Evolutionary conservation across 805 yeast species (phyloP), one percentile per base, ranked within the genome.

Genomic region (Wickerhamiella occidentalis): DNA sequence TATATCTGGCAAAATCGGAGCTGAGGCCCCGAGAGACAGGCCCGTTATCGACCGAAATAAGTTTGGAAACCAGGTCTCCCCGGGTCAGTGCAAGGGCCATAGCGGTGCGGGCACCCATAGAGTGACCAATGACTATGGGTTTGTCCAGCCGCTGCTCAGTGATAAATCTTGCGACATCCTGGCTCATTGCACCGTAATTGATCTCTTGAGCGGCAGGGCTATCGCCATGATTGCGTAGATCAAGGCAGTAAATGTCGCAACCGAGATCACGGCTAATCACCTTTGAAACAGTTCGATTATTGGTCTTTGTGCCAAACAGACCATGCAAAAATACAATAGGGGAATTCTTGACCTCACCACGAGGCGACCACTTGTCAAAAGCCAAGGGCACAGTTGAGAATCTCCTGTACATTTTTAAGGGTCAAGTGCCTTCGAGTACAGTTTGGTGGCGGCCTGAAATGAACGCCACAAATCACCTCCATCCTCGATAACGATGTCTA

Each of bases 181-280:
- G 80, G 0, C 95, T 82, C 68, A 90, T 69, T 1, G 88, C 69
- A 1, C 83, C 81, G 63, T 88, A 88, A 60, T 83, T 88, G 58
- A 84, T 85, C 26, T 82, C 67, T 0, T 64, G 60, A n/a, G 58
- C 61, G 57, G 83, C 94, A 1, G 96, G 96, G 1, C 95, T 84
- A n/a, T 74, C 78, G 1, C 98, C 98, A 62, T 88, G 96, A 64
- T 92, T 88, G 53, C 98, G 70, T 51, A 88, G 69, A 62, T 90
- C 97, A 15, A 62, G 51, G 47, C 68, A 64, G 51, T 63, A 68
- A 3, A 68, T 65, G 3, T 61, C 52, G 13, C 64, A 56, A 21
- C 54, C 49, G 30, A 68, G 56, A 18, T 64, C 68, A 13, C 65
- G 54, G 0, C 70, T 66, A n/a, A 67, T 50, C 1, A 59, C 60